phyloP scores from a whole-genome alignment of 805 yeast genomes.

The Metschnikowia arizonensis region DNA sequence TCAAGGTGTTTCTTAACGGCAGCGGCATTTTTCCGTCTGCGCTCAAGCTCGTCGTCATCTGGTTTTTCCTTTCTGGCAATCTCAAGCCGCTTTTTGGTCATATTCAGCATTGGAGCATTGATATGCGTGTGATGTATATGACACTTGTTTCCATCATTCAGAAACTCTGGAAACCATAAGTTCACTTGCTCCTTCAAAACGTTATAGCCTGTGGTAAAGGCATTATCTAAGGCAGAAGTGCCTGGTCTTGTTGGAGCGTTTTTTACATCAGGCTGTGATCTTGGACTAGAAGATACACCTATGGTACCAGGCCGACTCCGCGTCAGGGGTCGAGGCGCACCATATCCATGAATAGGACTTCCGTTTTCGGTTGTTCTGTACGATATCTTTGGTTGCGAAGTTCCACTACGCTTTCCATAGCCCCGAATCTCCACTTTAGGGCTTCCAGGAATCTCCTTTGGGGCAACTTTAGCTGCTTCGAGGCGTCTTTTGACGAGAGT shows the following conservation, averaged over 20 bases:
- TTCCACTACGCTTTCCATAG: not conserved
- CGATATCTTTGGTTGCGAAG: not conserved
- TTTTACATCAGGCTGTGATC: not conserved
- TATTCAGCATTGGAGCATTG: conserved; percentile 4
- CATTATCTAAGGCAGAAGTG: too few species aligned
- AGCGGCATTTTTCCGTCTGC: not conserved
- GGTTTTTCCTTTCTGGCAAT: conserved; percentile 1
- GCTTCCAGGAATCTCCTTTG: not conserved
- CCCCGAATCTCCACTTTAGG: not conserved
- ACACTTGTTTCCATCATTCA: not conserved
- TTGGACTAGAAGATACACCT: not conserved
- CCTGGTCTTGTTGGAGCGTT: too few species aligned
- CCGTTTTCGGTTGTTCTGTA: conserved; percentile 1
- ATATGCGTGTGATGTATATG: not conserved
- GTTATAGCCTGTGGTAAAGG: not conserved
- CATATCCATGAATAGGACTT: conserved; percentile 1
- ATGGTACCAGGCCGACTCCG: not conserved
- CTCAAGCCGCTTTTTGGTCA: conserved; percentile 2
- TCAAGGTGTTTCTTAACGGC: not conserved
- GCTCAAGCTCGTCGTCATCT: not conserved
- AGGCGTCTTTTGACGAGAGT: not conserved
- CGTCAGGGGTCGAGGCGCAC: not conserved
- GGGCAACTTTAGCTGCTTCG: not conserved
- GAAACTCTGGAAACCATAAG: not conserved
- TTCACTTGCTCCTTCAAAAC: not conserved